A percentile compares a stretch with the other conserved stretches of the same genome.
phyloP scores from a whole-genome alignment of 192 early-diverging fungal species.

The Cetraspora pellucida region DNA sequence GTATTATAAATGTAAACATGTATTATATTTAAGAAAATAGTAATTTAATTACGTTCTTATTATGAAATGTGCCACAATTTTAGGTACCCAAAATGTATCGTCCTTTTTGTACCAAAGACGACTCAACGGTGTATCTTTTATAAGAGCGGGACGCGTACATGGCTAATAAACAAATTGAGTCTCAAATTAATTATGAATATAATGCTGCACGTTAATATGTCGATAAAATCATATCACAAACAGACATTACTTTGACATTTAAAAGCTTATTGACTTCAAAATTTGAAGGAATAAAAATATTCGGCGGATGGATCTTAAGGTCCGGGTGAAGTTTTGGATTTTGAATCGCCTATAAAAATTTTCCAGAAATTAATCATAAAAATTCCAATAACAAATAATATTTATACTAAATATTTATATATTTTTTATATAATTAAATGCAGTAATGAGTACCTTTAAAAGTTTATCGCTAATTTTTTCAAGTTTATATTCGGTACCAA shows the following conservation, averaged over 20 bases:
- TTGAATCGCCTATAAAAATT: constrained; percentile 43
- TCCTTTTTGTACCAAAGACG: constrained; percentile 96
- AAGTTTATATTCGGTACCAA: constrained; percentile 78
- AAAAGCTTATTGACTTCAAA: constrained; percentile 64
- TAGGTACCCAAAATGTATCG: constrained; percentile 90
- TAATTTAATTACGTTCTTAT: constrained; percentile 38
- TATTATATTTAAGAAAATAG: no score
- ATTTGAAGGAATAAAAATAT: constrained; percentile 85
- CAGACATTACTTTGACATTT: constrained; percentile 31
- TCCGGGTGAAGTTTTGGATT: constrained; percentile 53
- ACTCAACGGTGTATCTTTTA: constrained; percentile 57
- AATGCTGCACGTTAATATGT: not conserved
- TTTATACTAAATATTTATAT: no score
- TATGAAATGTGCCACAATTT: constrained; percentile 76
- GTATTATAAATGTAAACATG: no score
- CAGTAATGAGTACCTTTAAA: constrained; percentile 41
- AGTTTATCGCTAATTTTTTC: constrained; percentile 58
- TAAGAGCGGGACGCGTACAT: constrained; percentile 49
- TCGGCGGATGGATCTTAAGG: constrained; percentile 70
- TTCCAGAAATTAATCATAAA: not conserved
- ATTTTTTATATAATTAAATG: not conserved
- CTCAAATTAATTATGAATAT: not conserved
- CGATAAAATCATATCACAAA: not conserved
- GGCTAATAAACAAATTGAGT: constrained; percentile 20
- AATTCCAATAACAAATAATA: not conserved